phyloP scores from a whole-genome alignment of 352 stramenopile genomes.

The Blastocystis sp. region DNA sequence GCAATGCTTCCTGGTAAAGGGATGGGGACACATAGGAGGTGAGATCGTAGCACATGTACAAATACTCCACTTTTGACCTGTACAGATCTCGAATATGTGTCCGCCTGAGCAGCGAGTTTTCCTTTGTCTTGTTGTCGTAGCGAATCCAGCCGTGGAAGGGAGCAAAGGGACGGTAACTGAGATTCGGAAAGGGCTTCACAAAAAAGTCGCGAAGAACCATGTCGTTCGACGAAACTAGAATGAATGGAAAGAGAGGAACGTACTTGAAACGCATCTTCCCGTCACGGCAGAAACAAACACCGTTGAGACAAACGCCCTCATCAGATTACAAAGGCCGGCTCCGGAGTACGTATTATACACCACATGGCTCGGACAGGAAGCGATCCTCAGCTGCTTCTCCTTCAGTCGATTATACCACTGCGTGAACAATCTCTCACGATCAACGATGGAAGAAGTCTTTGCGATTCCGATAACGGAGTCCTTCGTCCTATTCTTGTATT shows the following conservation, averaged over 20 bases:
- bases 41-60: background rate
- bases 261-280: background rate
- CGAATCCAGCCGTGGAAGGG: background rate
- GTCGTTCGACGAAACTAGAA: background rate
- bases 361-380: background rate
- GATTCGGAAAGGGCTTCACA: background rate
- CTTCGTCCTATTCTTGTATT: background rate
- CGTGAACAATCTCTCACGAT: background rate
- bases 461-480: background rate
- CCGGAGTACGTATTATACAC: background rate
- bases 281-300: conserved; percentile 1
- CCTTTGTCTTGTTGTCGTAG: background rate
- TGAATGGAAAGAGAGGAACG: background rate
- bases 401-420: background rate
- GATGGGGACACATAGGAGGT: background rate
- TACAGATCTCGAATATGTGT: background rate
- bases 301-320: background rate
- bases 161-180: background rate
- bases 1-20: background rate
- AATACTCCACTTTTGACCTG: background rate
- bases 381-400: background rate
- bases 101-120: background rate
- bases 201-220: background rate
- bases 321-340: conserved; percentile 2
- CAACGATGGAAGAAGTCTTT: background rate